Evolutionary conservation across 2,329 filamentous ascomycete species (phyloP).

Genomic region (Xylaria digitata): DNA sequence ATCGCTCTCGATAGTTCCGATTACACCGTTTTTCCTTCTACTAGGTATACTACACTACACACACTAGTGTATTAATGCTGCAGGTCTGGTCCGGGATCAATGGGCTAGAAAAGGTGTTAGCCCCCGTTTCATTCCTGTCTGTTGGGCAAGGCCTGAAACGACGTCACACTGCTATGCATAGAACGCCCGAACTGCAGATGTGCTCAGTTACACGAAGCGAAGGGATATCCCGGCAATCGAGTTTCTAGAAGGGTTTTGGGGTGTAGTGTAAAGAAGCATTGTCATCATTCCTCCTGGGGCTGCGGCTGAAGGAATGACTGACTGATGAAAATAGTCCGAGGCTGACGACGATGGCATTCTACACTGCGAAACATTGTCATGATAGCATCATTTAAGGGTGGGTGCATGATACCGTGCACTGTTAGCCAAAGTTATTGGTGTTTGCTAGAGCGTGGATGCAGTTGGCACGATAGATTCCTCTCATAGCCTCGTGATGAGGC

Average conservation of each 20-base stretch:
- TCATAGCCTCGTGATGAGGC: conserved; percentile 29
- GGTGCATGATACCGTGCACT: conserved; percentile 2
- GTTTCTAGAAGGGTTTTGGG: conserved; percentile 32
- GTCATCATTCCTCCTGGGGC: conserved; percentile 19
- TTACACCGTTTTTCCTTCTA: conserved; percentile 1
- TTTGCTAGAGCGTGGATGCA: conserved; percentile 23
- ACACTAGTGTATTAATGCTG: conserved; percentile 6
- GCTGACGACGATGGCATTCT: conserved; percentile 21
- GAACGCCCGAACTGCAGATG: conserved; percentile 21
- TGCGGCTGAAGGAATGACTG: conserved; percentile 32
- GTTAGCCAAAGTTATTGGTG: neutral
- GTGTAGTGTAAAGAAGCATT: conserved; percentile 11
- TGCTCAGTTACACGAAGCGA: conserved; percentile 33
- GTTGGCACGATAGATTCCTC: conserved; percentile 18
- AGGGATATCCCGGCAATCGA: conserved; percentile 21
- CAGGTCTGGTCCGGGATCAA: conserved; percentile 8
- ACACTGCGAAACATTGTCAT: conserved; percentile 1
- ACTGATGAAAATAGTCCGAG: conserved; percentile 9
- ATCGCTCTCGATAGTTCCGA: neutral
- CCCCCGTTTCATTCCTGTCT: conserved; percentile 30
- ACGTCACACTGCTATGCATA: conserved; percentile 35
- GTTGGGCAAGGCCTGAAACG: conserved; percentile 34
- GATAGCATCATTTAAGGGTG: conserved; percentile 2
- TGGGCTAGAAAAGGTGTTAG: conserved; percentile 15
- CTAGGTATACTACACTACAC: neutral